Evolutionary conservation across 257 asterid genomes (phyloP).

Genomic region (Paraleonurus japonicus): DNA sequence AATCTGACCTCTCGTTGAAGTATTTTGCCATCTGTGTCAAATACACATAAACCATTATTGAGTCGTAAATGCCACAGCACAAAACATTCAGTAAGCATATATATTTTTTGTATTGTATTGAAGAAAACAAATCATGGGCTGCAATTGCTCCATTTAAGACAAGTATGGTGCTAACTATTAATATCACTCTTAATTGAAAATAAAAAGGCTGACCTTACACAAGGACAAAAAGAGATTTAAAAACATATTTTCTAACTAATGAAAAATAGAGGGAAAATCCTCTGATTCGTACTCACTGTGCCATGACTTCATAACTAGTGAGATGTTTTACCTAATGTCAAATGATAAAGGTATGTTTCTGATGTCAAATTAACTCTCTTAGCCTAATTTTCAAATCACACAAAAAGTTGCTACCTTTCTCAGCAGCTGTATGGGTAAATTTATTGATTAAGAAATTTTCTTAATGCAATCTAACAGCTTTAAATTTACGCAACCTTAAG

Average conservation of each 20-base stretch:
- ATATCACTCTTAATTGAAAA: neutral
- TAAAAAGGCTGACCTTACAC: neutral
- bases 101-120: neutral
- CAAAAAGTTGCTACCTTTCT: neutral
- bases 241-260: neutral
- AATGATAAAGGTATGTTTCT: neutral
- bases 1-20: conserved; percentile 70
- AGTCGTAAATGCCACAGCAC: conserved; percentile 2
- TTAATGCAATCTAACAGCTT: neutral
- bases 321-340: neutral
- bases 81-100: neutral
- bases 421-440: neutral
- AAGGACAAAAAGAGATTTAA: neutral
- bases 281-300: neutral
- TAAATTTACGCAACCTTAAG: neutral
- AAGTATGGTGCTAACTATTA: neutral
- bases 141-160: conserved; percentile 4
- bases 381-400: neutral
- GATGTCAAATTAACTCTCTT: neutral
- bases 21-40: conserved; percentile 79
- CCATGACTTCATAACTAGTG: neutral
- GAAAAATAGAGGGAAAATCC: neutral
- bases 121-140: neutral
- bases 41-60: conserved; percentile 11
- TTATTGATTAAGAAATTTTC: neutral